Evolutionary conservation across 495 filamentous ascomycete species (phyloP).

Genomic region (Extremus antarcticus): DNA sequence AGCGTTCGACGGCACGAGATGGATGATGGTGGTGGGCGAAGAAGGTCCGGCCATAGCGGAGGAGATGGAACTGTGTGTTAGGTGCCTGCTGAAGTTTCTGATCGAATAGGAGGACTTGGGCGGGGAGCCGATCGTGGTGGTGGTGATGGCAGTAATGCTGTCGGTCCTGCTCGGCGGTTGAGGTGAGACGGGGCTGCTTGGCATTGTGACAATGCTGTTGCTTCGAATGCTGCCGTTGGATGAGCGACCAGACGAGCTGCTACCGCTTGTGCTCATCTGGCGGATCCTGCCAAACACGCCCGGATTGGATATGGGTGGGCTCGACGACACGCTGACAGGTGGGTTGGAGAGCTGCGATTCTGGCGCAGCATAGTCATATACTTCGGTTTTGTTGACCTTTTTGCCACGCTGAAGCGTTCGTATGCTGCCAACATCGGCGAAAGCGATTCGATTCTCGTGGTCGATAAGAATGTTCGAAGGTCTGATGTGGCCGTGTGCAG

Average conservation of each 20-base stretch:
- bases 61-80: slow-evolving; percentile 1
- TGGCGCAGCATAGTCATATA: slow-evolving; percentile 79
- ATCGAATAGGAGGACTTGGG: slow-evolving; percentile 4
- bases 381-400: slow-evolving; percentile 55
- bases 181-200: slow-evolving; percentile 6
- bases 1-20: slow-evolving; percentile 2
- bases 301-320: slow-evolving; percentile 12
- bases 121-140: not conserved
- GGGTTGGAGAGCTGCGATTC: slow-evolving; percentile 35
- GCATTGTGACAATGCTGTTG: slow-evolving; percentile 12
- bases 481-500: slow-evolving; percentile 68
- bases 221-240: slow-evolving; percentile 10
- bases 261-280: slow-evolving; percentile 10
- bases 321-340: slow-evolving; percentile 9
- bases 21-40: slow-evolving; percentile 3
- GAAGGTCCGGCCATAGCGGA: not conserved
- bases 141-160: not conserved
- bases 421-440: slow-evolving; percentile 60
- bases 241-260: slow-evolving; percentile 14
- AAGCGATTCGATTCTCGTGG: slow-evolving; percentile 55
- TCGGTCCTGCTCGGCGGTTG: slow-evolving; percentile 1
- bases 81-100: slow-evolving; percentile 20
- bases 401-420: slow-evolving; percentile 44
- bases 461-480: slow-evolving; percentile 77
- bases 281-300: slow-evolving; percentile 13